Conservation (phyloP, 352 stramenopile species). For the Phytophthora podocarpi region DNA sequence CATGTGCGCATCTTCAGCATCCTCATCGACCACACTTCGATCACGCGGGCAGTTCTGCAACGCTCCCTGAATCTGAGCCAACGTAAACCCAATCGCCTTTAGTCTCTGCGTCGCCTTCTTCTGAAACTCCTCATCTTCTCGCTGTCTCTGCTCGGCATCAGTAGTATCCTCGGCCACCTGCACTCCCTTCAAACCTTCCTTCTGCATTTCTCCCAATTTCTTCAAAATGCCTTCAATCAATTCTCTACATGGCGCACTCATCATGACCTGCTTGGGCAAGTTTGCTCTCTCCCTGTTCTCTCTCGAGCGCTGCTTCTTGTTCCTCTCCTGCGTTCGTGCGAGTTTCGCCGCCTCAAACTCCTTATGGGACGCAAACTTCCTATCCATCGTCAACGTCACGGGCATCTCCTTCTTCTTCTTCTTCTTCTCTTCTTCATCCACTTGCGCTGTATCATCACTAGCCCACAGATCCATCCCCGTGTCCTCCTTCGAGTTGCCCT, state of each 20-base stretch:
- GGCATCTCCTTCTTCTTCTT: constrained; percentile 28
- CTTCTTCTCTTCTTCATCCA: constrained; percentile 20
- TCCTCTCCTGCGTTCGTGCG: constrained; percentile 58
- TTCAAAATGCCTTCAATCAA: constrained; percentile 88
- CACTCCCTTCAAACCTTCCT: neutral
- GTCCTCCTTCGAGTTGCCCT: constrained; percentile 2
- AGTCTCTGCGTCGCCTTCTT: constrained; percentile 41
- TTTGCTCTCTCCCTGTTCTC: constrained; percentile 94
- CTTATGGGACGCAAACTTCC: constrained; percentile 76
- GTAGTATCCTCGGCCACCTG: neutral
- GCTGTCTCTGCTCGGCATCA: constrained; percentile 8
- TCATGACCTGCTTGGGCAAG: constrained; percentile 88
- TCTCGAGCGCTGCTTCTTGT: constrained; percentile 80
- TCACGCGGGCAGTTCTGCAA: constrained; percentile 33
- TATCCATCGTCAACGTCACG: constrained; percentile 64
- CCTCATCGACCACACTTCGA: constrained; percentile 12
- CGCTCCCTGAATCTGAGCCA: constrained; percentile 52
- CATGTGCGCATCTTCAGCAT: constrained; percentile 33
- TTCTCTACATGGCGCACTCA: constrained; percentile 86
- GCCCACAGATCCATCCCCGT: constrained; percentile 51
- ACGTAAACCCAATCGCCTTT: constrained; percentile 59
- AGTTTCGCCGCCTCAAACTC: constrained; percentile 72
- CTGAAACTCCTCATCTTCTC: constrained; percentile 22
- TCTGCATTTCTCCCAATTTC: constrained; percentile 40
- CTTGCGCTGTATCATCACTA: neutral